These are phyloP conservation scores for Roridomyces roridus DNA, from an alignment of 768 basidiomycete genomes.

Conservation along the genomic window DNA sequence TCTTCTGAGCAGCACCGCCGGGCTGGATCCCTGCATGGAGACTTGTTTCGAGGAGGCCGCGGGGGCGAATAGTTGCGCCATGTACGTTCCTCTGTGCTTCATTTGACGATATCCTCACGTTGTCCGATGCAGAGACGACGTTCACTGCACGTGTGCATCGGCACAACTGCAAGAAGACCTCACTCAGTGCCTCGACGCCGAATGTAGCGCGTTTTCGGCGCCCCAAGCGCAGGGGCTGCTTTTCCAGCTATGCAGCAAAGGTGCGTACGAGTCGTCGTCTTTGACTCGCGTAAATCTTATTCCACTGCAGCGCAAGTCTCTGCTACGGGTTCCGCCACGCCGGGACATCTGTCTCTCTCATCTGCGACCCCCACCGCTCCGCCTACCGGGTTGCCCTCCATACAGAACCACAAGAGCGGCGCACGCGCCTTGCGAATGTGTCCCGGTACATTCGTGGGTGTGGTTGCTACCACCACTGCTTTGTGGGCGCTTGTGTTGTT, in stretches of 20 bases:
- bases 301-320: conserved; percentile 5
- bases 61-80: conserved; percentile 11
- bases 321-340: conserved; percentile 15
- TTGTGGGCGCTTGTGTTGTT: conserved; percentile 5
- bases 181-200: conserved; percentile 21
- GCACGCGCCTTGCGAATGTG: too few species aligned
- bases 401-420: conserved; percentile 8
- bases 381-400: neutral
- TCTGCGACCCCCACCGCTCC: conserved; percentile 1
- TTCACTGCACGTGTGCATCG: conserved; percentile 21
- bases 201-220: conserved; percentile 20
- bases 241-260: conserved; percentile 23
- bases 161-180: conserved; percentile 24
- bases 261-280: conserved; percentile 2
- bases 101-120: neutral
- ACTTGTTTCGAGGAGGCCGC: conserved; percentile 22
- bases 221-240: conserved; percentile 22
- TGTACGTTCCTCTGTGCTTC: neutral
- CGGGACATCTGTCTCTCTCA: conserved; percentile 14
- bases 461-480: neutral
- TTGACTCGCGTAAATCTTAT: neutral
- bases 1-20: conserved; percentile 22
- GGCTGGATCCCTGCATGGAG: conserved; percentile 27
- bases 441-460: too few species aligned
- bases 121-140: conserved; percentile 8